These are phyloP conservation scores for Warburgia ugandensis DNA, from an alignment of 164 flowering plant species.

Conservation along the genomic window DNA sequence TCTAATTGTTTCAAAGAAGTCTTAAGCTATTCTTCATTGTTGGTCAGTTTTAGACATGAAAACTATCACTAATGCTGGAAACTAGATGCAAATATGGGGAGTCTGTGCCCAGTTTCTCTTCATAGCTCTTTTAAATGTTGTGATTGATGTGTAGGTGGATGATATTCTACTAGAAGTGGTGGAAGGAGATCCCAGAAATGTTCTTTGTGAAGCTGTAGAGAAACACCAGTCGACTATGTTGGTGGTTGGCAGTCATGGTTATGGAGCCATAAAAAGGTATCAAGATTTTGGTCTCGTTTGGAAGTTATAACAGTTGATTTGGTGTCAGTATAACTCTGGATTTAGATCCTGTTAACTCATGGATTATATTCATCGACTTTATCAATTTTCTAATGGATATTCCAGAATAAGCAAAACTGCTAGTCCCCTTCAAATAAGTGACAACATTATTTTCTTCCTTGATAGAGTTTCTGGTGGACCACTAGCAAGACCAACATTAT, in stretches of 20 bases:
- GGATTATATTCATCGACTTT: neutral
- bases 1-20: too few relatives aligned
- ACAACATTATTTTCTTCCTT: too few relatives aligned
- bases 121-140: neutral
- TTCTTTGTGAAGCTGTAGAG: slow-evolving; percentile 49
- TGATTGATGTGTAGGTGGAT: slow-evolving; percentile 24
- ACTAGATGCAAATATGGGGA: neutral
- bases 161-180: slow-evolving; percentile 24
- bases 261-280: slow-evolving; percentile 63
- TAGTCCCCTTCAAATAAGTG: too few relatives aligned
- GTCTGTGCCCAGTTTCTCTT: neutral
- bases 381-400: neutral
- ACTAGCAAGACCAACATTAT: too few relatives aligned
- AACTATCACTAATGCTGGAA: neutral
- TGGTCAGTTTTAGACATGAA: too few relatives aligned
- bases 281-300: neutral
- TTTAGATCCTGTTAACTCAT: neutral
- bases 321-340: neutral
- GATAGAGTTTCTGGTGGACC: too few relatives aligned
- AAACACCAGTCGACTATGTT: slow-evolving; percentile 45
- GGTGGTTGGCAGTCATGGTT: slow-evolving; percentile 66
- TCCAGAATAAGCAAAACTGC: too few relatives aligned
- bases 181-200: slow-evolving; percentile 60
- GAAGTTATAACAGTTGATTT: too few relatives aligned
- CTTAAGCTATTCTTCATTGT: too few relatives aligned